These are phyloP conservation scores for Monosporascus sp. DNA, from an alignment of 2,329 filamentous ascomycete species.

Conservation along the genomic window DNA sequence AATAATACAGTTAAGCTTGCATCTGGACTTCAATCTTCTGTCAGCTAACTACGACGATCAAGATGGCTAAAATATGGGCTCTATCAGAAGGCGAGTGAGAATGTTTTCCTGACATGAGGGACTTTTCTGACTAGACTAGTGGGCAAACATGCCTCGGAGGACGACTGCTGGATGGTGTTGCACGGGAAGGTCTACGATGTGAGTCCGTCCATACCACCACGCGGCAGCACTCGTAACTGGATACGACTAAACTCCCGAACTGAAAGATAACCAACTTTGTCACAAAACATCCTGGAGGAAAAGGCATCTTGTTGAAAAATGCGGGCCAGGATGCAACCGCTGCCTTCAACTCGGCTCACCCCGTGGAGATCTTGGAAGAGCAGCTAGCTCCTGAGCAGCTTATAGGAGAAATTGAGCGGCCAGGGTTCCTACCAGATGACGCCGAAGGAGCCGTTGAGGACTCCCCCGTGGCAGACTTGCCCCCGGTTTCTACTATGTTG, in stretches of 20 bases:
- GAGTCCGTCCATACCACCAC: not conserved
- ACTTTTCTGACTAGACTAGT: slow-evolving; percentile 5
- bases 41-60: not conserved
- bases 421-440: not conserved
- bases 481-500: slow-evolving; percentile 40
- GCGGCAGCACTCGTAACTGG: not conserved
- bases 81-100: not conserved
- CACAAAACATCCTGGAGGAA: slow-evolving; percentile 14
- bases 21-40: no score
- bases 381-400: slow-evolving; percentile 12
- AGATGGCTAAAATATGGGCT: slow-evolving; percentile 1
- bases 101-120: not conserved
- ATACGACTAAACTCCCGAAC: not conserved
- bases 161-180: slow-evolving; percentile 16
- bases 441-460: not conserved
- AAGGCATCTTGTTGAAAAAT: slow-evolving; percentile 14
- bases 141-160: slow-evolving; percentile 10
- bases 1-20: no score
- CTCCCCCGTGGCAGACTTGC: not conserved
- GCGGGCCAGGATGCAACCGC: slow-evolving; percentile 14
- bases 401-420: slow-evolving; percentile 7
- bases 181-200: slow-evolving; percentile 20
- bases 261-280: slow-evolving; percentile 15
- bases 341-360: slow-evolving; percentile 15
- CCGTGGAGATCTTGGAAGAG: slow-evolving; percentile 15